These are phyloP conservation scores for Alternaria panax DNA, from an alignment of 2,329 filamentous ascomycete genomes.

Conservation along the genomic window DNA sequence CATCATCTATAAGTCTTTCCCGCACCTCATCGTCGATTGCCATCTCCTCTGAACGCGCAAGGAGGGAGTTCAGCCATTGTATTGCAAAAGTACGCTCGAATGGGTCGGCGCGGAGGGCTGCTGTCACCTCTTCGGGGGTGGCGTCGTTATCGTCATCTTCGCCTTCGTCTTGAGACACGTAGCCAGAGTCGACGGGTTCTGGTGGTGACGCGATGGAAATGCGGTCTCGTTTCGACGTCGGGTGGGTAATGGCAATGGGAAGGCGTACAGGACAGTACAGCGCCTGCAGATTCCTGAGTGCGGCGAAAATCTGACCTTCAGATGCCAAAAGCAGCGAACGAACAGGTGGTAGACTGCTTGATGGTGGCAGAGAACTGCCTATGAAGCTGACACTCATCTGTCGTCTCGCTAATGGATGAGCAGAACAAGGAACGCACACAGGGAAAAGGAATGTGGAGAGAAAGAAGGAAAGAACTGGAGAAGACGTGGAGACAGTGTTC, in stretches of 20 bases:
- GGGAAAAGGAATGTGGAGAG: conserved; percentile 11
- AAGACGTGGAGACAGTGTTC: conserved; percentile 25
- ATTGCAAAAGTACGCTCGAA: conserved; percentile 44
- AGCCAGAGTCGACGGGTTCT: conserved; percentile 43
- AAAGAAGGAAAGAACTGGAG: conserved; percentile 23
- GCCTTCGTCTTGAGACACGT: conserved; percentile 44
- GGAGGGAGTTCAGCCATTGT: conserved; percentile 45
- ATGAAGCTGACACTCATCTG: conserved; percentile 38
- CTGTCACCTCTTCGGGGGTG: conserved; percentile 32
- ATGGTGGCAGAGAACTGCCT: conserved; percentile 41
- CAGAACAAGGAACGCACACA: conserved; percentile 7
- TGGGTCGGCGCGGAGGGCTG: conserved; percentile 40
- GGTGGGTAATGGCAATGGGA: conserved; percentile 26
- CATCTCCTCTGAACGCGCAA: conserved; percentile 41
- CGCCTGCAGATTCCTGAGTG: conserved; percentile 37
- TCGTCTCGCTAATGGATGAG: conserved; percentile 8
- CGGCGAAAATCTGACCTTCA: conserved; percentile 32
- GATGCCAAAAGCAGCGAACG: conserved; percentile 30
- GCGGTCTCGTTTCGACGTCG: conserved; percentile 17
- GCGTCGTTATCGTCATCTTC: conserved; percentile 30
- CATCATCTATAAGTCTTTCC: conserved; percentile 38
- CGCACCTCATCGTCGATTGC: conserved; percentile 33
- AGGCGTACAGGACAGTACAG: conserved; percentile 47
- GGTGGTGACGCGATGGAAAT: conserved; percentile 30
- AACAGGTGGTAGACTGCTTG: conserved; percentile 43